These are phyloP conservation scores for Exophiala sideris DNA, from an alignment of 2,329 filamentous ascomycete genomes.

Conservation along the genomic window DNA sequence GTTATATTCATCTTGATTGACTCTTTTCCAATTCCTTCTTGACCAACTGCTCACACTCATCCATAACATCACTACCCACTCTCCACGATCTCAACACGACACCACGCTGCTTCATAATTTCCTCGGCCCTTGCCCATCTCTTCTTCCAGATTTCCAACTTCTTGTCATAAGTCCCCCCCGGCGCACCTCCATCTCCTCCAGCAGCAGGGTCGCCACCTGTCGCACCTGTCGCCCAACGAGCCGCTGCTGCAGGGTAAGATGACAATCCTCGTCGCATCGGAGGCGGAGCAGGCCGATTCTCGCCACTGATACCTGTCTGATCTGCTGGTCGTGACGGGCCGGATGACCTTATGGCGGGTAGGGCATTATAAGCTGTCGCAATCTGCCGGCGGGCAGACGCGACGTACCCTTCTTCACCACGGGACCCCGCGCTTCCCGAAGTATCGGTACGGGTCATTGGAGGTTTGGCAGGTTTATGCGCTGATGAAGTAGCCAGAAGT, in stretches of 20 bases:
- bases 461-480: slow-evolving; percentile 5
- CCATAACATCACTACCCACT: slow-evolving; percentile 44
- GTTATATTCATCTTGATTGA: not conserved
- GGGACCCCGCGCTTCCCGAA: slow-evolving; percentile 10
- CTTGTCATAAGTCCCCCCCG: slow-evolving; percentile 36
- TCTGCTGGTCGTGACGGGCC: slow-evolving; percentile 28
- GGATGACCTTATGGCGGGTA: slow-evolving; percentile 27
- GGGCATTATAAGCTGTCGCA: slow-evolving; percentile 24
- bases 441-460: slow-evolving; percentile 23
- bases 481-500: slow-evolving; percentile 3
- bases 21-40: slow-evolving; percentile 34
- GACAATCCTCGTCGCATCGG: slow-evolving; percentile 30
- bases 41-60: slow-evolving; percentile 43
- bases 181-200: slow-evolving; percentile 20
- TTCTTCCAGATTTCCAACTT: slow-evolving; percentile 49
- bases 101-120: slow-evolving; percentile 40
- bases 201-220: slow-evolving; percentile 21
- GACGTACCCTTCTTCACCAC: slow-evolving; percentile 27
- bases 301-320: slow-evolving; percentile 29
- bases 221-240: slow-evolving; percentile 31
- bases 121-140: slow-evolving; percentile 45
- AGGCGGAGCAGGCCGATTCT: slow-evolving; percentile 27
- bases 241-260: slow-evolving; percentile 32
- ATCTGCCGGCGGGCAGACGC: slow-evolving; percentile 26
- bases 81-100: slow-evolving; percentile 47